Evolutionary conservation across 768 basidiomycete species (phyloP).

Genomic region (Krasilnikovozyma curviuscula): DNA sequence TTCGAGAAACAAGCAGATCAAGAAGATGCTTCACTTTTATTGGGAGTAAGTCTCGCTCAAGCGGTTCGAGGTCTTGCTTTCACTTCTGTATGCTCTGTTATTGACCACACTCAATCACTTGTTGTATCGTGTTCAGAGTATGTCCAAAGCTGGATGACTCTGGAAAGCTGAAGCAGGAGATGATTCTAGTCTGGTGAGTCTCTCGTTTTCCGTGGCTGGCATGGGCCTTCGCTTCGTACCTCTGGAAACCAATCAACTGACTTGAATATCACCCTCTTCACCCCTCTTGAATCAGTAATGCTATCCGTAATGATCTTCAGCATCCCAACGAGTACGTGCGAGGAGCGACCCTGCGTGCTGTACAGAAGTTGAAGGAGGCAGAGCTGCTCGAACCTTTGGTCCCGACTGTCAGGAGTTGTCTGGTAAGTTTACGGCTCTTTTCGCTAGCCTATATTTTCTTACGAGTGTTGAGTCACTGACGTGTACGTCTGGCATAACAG

Average conservation of each 20-base stretch:
- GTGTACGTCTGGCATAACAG: constrained; percentile 15
- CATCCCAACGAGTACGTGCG: constrained; percentile 99
- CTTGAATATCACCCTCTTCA: constrained; percentile 6
- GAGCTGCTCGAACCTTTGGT: constrained; percentile 91
- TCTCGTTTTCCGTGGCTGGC: too few relatives aligned
- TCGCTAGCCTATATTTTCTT: too few relatives aligned
- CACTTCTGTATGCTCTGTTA: not conserved
- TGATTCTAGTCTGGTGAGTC: constrained; percentile 90
- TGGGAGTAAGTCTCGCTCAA: constrained; percentile 24
- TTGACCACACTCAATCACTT: not conserved
- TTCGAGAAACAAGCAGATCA: constrained; percentile 81
- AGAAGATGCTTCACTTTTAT: constrained; percentile 56
- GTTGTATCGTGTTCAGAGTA: constrained; percentile 33
- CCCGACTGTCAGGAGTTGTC: constrained; percentile 76
- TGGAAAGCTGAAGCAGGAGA: constrained; percentile 96
- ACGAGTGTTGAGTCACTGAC: too few relatives aligned
- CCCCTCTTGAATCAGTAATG: constrained; percentile 42
- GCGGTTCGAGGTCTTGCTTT: not conserved
- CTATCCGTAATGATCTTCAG: constrained; percentile 96
- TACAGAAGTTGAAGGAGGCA: constrained; percentile 82
- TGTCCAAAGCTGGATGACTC: constrained; percentile 94
- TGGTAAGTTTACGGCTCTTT: constrained; percentile 28
- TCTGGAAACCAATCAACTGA: not conserved
- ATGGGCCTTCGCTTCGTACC: not conserved
- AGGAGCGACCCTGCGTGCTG: constrained; percentile 85